These are phyloP conservation scores for Teratosphaeria gauchensis DNA, from an alignment of 2,329 filamentous ascomycete species.

Conservation along the genomic window DNA sequence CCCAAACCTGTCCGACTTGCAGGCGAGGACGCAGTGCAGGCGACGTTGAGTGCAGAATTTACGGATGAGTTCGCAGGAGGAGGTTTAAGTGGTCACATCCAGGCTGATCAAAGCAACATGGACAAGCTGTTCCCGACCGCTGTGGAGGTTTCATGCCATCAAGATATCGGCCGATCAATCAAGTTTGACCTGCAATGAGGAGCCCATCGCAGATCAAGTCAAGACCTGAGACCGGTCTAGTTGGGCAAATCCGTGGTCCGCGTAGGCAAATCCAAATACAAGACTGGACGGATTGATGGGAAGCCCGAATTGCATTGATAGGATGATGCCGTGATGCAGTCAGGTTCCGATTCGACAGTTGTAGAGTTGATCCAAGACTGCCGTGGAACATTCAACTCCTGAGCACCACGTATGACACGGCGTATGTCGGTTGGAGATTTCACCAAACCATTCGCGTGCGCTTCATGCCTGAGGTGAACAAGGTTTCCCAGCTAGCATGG, in stretches of 20 bases:
- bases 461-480: not conserved
- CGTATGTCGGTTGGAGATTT: not conserved
- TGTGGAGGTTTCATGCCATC: slow-evolving; percentile 46
- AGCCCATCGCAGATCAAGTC: slow-evolving; percentile 47
- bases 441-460: not conserved
- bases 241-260: not conserved
- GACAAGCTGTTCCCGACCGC: slow-evolving; percentile 56
- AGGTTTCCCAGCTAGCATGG: not conserved
- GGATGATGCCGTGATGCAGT: not conserved
- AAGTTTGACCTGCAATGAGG: slow-evolving; percentile 44
- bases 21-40: slow-evolving; percentile 47
- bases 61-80: not conserved
- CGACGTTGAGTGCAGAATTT: not conserved
- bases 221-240: slow-evolving; percentile 7
- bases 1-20: slow-evolving; percentile 38
- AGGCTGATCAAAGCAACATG: slow-evolving; percentile 43
- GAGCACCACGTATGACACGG: not conserved
- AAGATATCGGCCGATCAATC: slow-evolving; percentile 40
- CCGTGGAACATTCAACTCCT: not conserved
- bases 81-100: slow-evolving; percentile 38
- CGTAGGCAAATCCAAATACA: not conserved
- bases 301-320: slow-evolving; percentile 17
- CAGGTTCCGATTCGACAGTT: not conserved
- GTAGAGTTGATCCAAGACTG: not conserved
- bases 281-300: not conserved